phyloP scores from a whole-genome alignment of 1,284 basidiomycete genomes.

The Apiotrichum laibachii region DNA sequence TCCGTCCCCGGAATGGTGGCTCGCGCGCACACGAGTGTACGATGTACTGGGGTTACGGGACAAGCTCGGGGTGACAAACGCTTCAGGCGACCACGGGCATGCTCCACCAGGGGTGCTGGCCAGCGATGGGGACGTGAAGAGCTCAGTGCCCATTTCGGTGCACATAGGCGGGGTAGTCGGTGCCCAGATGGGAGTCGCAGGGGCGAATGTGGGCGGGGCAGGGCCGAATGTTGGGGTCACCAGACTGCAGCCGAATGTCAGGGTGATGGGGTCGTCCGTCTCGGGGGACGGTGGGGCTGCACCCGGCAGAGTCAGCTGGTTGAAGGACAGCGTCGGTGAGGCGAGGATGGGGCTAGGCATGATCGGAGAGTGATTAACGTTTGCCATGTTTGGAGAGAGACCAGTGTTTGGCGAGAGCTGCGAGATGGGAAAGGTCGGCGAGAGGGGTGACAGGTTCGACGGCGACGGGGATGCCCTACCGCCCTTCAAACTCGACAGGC shows the following conservation, averaged over 20 bases:
- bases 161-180: not conserved
- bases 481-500: not conserved
- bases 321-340: not conserved
- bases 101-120: conserved; percentile 6
- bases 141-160: not conserved
- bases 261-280: not conserved
- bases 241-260: not conserved
- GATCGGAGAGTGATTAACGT: not conserved
- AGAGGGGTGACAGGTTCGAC: not conserved
- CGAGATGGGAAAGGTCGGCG: not conserved
- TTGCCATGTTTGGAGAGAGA: too few relatives aligned
- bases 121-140: not conserved
- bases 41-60: not conserved
- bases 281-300: conserved; percentile 1
- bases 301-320: not conserved
- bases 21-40: not conserved
- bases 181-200: too few relatives aligned
- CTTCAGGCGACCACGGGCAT: not conserved
- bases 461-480: not conserved
- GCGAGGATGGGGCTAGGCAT: not conserved
- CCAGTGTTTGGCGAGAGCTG: not conserved
- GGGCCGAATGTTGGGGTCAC: too few relatives aligned
- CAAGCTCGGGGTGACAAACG: not conserved
- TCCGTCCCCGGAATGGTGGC: not conserved
- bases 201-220: too few relatives aligned